phyloP scores from a whole-genome alignment of 192 early-diverging fungal species.

The Podila clonocystis region DNA sequence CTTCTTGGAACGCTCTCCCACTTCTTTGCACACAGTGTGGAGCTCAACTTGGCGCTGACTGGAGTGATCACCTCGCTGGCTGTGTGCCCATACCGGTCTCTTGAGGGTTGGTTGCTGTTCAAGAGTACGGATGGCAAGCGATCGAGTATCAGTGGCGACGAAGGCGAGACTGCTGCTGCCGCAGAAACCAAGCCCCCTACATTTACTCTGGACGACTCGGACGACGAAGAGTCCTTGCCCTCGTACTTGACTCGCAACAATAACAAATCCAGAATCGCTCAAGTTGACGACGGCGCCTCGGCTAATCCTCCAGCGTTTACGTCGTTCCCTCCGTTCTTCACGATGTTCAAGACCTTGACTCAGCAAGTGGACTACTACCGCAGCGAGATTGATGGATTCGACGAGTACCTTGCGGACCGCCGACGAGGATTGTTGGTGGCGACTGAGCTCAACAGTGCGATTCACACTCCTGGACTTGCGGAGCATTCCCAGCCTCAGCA shows the following conservation, averaged over 20 bases:
- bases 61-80: slow-evolving; percentile 89
- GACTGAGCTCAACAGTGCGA: slow-evolving; percentile 53
- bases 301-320: slow-evolving; percentile 52
- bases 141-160: slow-evolving; percentile 27
- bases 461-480: slow-evolving; percentile 39
- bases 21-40: slow-evolving; percentile 89
- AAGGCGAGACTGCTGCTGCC: slow-evolving; percentile 24
- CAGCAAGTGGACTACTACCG: slow-evolving; percentile 75
- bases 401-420: slow-evolving; percentile 62
- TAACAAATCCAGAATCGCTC: slow-evolving; percentile 20
- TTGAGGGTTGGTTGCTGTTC: slow-evolving; percentile 78
- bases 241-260: slow-evolving; percentile 12
- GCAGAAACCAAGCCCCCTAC: neutral
- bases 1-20: slow-evolving; percentile 73
- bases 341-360: slow-evolving; percentile 68
- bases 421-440: slow-evolving; percentile 66
- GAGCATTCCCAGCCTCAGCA: neutral
- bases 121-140: slow-evolving; percentile 54
- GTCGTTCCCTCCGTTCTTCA: slow-evolving; percentile 71
- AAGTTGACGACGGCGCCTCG: slow-evolving; percentile 4
- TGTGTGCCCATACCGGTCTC: slow-evolving; percentile 74
- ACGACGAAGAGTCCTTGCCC: slow-evolving; percentile 52
- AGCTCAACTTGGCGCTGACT: slow-evolving; percentile 91
- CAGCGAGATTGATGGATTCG: slow-evolving; percentile 67
- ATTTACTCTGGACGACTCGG: slow-evolving; percentile 34